phyloP scores from a whole-genome alignment of 2,329 filamentous ascomycete species.

The Proliferodiscus dingleyae region DNA sequence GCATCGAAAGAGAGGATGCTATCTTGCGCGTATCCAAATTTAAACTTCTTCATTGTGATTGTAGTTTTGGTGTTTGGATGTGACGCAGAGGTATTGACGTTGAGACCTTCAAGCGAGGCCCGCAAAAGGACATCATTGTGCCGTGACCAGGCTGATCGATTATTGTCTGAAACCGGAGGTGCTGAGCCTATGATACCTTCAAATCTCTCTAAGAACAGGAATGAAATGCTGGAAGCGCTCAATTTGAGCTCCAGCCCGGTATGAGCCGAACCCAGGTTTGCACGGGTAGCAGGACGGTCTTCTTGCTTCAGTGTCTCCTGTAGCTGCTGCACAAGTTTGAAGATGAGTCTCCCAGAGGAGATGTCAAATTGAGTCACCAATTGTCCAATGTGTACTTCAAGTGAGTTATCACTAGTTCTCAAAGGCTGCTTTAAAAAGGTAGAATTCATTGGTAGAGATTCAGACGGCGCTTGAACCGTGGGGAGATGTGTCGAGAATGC shows the following conservation, averaged over 20 bases:
- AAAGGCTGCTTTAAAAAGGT: slow-evolving; percentile 6
- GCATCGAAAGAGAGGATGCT: slow-evolving; percentile 61
- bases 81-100: slow-evolving; percentile 15
- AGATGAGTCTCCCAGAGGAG: slow-evolving; percentile 30
- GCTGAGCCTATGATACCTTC: slow-evolving; percentile 22
- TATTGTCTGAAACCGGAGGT: slow-evolving; percentile 1
- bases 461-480: slow-evolving; percentile 9
- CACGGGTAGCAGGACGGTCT: not conserved
- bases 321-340: slow-evolving; percentile 26
- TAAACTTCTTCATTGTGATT: slow-evolving; percentile 48
- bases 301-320: slow-evolving; percentile 21
- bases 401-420: slow-evolving; percentile 11
- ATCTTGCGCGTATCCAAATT: slow-evolving; percentile 57
- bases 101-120: slow-evolving; percentile 25
- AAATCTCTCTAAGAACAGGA: slow-evolving; percentile 31
- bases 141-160: slow-evolving; percentile 2
- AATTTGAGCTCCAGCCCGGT: slow-evolving; percentile 18
- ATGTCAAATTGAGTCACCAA: slow-evolving; percentile 30
- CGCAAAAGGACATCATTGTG: slow-evolving; percentile 28
- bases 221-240: slow-evolving; percentile 24
- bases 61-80: slow-evolving; percentile 20
- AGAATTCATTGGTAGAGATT: not conserved
- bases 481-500: slow-evolving; percentile 50
- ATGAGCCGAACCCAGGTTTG: slow-evolving; percentile 7
- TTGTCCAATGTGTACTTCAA: slow-evolving; percentile 29